A percentile compares a stretch with the other conserved stretches of the same genome.
phyloP scores from a whole-genome alignment of 495 filamentous ascomycete genomes.

The Articulospora tetracladia region DNA sequence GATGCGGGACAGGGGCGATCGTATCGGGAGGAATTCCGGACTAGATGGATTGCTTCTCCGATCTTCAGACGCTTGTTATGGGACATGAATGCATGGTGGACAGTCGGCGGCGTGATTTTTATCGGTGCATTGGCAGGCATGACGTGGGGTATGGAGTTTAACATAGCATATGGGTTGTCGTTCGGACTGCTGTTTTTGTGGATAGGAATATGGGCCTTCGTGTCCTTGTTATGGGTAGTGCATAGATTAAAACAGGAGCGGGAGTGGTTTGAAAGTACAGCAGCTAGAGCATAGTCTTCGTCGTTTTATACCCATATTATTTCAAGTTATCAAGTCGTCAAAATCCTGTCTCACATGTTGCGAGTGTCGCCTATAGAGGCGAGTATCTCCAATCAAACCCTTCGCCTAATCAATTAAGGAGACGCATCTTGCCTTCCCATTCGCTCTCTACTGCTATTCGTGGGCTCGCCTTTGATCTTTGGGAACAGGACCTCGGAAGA shows the following conservation, averaged over 20 bases:
- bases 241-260: not conserved
- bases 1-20: constrained; percentile 4
- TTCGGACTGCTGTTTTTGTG: constrained; percentile 18
- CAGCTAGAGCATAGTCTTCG: not conserved
- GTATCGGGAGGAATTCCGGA: constrained; percentile 7
- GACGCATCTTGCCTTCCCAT: too few species aligned
- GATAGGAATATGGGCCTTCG: constrained; percentile 14
- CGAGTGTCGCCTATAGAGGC: too few species aligned
- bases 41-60: constrained; percentile 7
- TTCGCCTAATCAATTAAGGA: too few species aligned
- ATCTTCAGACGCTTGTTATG: constrained; percentile 13
- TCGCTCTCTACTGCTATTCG: too few species aligned
- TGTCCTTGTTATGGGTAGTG: constrained; percentile 8
- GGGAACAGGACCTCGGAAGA: too few species aligned
- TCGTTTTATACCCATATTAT: too few species aligned
- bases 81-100: constrained; percentile 15
- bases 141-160: constrained; percentile 8
- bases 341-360: too few species aligned
- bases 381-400: too few species aligned
- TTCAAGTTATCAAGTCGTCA: too few species aligned
- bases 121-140: constrained; percentile 11
- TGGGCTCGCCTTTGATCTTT: too few species aligned
- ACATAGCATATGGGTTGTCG: constrained; percentile 13
- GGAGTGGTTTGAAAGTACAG: constrained; percentile 5
- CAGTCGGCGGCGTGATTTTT: constrained; percentile 7